Percentiles rank a stretch among this genome's conserved stretches.
phyloP scores from a whole-genome alignment of 2,329 filamentous ascomycete species.

The Lanzia echinophila region DNA sequence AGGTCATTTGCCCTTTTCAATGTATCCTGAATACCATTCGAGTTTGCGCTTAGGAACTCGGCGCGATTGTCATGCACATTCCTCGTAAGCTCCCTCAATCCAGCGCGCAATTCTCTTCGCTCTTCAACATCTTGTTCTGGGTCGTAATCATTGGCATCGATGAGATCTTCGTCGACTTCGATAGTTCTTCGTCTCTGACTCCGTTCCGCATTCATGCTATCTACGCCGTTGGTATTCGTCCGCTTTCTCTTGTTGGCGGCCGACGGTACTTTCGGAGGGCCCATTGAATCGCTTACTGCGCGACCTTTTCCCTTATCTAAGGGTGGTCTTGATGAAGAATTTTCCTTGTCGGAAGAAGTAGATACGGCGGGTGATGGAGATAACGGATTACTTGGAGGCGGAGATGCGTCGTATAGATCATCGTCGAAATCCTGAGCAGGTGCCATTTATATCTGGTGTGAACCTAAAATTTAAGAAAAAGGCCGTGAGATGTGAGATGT shows the following conservation, averaged over 20 bases:
- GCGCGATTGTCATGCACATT: conserved; percentile 58
- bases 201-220: conserved; percentile 16
- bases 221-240: conserved; percentile 14
- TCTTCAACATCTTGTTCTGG: conserved; percentile 74
- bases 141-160: conserved; percentile 55
- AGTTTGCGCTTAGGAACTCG: conserved; percentile 62
- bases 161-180: conserved; percentile 28
- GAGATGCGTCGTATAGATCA: conserved; percentile 28
- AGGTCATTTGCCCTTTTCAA: conserved; percentile 60
- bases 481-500: background rate
- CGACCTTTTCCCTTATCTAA: conserved; percentile 38
- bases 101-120: conserved; percentile 63
- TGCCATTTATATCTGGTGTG: background rate
- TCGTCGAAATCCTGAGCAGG: conserved; percentile 13
- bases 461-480: background rate
- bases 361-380: conserved; percentile 29
- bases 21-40: conserved; percentile 57
- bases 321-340: conserved; percentile 27
- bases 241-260: conserved; percentile 23
- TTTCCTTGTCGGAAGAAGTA: conserved; percentile 44
- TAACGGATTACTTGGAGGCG: conserved; percentile 17
- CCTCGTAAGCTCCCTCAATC: conserved; percentile 61
- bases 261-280: conserved; percentile 21
- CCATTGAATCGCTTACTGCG: conserved; percentile 29
- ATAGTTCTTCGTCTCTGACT: conserved; percentile 24